phyloP scores from a whole-genome alignment of 805 yeast genomes.

The Allodekkera sacchari region DNA sequence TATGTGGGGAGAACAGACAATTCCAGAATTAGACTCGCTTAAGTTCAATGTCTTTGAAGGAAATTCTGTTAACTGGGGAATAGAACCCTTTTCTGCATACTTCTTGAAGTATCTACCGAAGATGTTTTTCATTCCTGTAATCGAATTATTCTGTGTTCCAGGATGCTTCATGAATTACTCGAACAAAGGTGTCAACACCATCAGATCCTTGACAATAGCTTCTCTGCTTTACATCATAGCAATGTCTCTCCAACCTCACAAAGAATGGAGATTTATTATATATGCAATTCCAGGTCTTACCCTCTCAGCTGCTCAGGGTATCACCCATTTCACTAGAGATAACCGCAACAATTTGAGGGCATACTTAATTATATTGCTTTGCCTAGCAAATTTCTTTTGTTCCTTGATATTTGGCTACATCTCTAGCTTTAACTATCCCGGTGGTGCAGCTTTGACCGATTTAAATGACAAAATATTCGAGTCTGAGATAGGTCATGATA shows the following conservation, averaged over 20 bases:
- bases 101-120: conserved; percentile 44
- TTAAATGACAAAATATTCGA: conserved; percentile 32
- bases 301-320: conserved; percentile 45
- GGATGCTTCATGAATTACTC: conserved; percentile 21
- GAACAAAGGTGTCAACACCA: conserved; percentile 20
- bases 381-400: neutral
- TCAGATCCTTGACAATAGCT: conserved; percentile 42
- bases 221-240: conserved; percentile 46
- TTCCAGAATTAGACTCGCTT: conserved; percentile 71
- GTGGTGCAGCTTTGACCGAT: conserved; percentile 61
- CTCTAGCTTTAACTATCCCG: conserved; percentile 80
- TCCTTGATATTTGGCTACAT: conserved; percentile 49
- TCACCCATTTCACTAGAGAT: conserved; percentile 11
- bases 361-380: conserved; percentile 1
- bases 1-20: conserved; percentile 54
- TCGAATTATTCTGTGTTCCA: conserved; percentile 26
- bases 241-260: conserved; percentile 81
- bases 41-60: conserved; percentile 71
- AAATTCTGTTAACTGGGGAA: conserved; percentile 74
- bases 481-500: conserved; percentile 1
- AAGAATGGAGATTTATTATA: conserved; percentile 87
- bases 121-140: conserved; percentile 40
- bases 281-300: conserved; percentile 68
- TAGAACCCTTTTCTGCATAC: conserved; percentile 66
- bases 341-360: neutral